These are phyloP conservation scores for Tolypocladium nubicola DNA, from an alignment of 2,329 filamentous ascomycete genomes.

Conservation along the genomic window DNA sequence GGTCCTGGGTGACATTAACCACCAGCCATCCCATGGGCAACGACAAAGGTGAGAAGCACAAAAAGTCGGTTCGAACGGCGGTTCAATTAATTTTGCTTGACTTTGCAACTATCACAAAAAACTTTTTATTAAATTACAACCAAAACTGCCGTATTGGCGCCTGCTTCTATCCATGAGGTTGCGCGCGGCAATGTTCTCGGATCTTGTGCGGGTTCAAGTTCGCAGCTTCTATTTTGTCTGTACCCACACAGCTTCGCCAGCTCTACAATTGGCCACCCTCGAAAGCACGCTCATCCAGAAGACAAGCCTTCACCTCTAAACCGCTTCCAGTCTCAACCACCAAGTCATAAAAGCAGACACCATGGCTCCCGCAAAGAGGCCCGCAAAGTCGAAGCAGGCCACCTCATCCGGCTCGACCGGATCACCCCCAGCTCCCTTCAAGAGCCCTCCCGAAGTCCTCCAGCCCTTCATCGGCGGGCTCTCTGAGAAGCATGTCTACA, in stretches of 20 bases:
- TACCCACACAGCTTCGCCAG: neutral
- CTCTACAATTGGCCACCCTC: neutral
- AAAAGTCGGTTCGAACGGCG: neutral
- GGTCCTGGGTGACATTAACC: neutral
- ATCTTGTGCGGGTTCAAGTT: neutral
- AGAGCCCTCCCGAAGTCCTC: constrained; percentile 51
- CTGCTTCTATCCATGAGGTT: neutral
- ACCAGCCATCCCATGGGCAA: neutral
- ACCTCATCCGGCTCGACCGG: constrained; percentile 14
- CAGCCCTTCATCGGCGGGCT: constrained; percentile 57
- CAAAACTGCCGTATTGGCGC: neutral
- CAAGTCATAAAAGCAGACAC: neutral
- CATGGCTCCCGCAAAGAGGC: constrained; percentile 24
- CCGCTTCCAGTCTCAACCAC: neutral
- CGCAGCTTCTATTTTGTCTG: neutral
- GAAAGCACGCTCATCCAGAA: neutral
- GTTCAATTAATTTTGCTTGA: neutral
- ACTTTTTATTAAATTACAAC: neutral
- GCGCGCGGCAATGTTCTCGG: neutral
- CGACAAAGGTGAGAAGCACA: neutral
- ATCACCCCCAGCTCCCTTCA: constrained; percentile 55
- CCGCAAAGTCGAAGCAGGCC: constrained; percentile 18
- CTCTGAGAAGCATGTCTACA: constrained; percentile 62
- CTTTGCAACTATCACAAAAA: neutral
- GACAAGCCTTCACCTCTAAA: neutral